These are phyloP conservation scores for Inosperma sp. DNA, from an alignment of 768 basidiomycete species.

Conservation along the genomic window DNA sequence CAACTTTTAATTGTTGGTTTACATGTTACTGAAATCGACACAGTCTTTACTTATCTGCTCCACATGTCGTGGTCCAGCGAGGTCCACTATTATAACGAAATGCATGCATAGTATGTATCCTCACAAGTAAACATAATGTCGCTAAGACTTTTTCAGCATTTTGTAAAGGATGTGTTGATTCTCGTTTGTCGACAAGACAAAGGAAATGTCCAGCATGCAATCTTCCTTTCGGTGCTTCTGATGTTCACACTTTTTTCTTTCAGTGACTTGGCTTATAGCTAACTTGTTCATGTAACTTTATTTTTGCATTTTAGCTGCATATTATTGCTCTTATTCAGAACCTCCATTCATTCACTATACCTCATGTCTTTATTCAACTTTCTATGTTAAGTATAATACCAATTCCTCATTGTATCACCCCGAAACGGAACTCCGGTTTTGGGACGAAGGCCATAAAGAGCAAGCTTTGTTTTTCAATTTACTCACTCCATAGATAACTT, in stretches of 20 bases:
- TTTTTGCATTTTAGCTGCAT: conserved; percentile 7
- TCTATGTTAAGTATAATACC: conserved; percentile 15
- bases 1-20: neutral
- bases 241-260: conserved; percentile 55
- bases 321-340: conserved; percentile 5
- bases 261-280: conserved; percentile 35
- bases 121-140: neutral
- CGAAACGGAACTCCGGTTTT: too few species aligned
- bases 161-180: conserved; percentile 79
- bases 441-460: too few species aligned
- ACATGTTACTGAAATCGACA: conserved; percentile 2
- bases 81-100: conserved; percentile 76
- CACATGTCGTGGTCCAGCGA: conserved; percentile 75
- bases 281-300: conserved; percentile 11
- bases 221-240: conserved; percentile 72
- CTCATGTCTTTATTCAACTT: neutral
- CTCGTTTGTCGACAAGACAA: conserved; percentile 84
- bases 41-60: conserved; percentile 85
- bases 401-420: too few species aligned
- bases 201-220: conserved; percentile 93
- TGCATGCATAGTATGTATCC: conserved; percentile 82
- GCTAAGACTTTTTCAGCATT: conserved; percentile 53
- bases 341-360: conserved; percentile 9
- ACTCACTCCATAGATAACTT: too few species aligned
- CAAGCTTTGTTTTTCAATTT: too few species aligned